Evolutionary conservation across 805 yeast genomes (phyloP), one percentile per base, ranked within the genome.

Genomic region (Candida namnaoensis): DNA sequence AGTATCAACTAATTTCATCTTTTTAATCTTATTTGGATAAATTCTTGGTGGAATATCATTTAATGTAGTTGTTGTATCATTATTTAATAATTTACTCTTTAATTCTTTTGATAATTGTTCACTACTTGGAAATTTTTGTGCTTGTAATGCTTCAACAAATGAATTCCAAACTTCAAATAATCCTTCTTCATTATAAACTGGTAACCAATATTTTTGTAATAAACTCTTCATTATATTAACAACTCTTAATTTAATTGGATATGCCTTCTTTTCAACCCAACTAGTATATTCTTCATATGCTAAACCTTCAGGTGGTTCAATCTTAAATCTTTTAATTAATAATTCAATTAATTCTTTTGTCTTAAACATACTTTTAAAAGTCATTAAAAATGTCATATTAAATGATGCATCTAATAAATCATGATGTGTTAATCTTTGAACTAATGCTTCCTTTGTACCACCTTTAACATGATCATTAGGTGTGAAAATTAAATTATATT

Each of bases 241-340:
- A 9, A 84, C 84, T 43, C 86, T 69, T 24, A 72, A 52, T 41
- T 88, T 75, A 30, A 83, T 80, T 1, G 86, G 87, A 43, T 66
- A 68, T 44, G 81, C 77, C 53, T 86, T 86, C 53, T 74, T 75
- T 35, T 78, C 76, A 9, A 79, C 69, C 96, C 96, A 88, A 9
- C 71, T 61, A 37, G 78, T 76, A 57, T 84, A 86, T 53, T 87
- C 95, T 46, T 83, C 95, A 54, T 78, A 85, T 44, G 85, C 77
- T 45, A 91, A 62, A 0, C 95, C 95, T 53, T 86, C 96, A 0
- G 96, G 96, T 23, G 96, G 93, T 47, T 76, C 76, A 13, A 77
- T 62, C 42, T 79, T 72, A 60, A 80, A 91, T 42, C 95, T 68
- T 34, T 72, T 71, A 30, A 84, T 72, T 50, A 87, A 62, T 36